These are phyloP conservation scores for Xylariaceae sp. DNA, from an alignment of 2,329 filamentous ascomycete genomes.

Conservation along the genomic window DNA sequence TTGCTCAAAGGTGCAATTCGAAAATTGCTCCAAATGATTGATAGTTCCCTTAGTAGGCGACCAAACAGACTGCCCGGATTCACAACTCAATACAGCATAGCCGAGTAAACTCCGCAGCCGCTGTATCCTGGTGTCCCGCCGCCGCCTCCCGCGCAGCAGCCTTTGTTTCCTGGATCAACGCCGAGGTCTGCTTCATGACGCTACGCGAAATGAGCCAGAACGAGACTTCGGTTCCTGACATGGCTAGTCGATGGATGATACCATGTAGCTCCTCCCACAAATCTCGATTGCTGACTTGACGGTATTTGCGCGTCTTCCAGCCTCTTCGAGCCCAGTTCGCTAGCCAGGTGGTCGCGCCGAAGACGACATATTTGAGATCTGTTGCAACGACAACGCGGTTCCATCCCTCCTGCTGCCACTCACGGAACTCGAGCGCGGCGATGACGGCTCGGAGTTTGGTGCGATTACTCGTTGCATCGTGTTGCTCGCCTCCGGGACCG, in stretches of 20 bases:
- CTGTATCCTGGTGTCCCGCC: conserved; percentile 9
- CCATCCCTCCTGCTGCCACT: conserved; percentile 39
- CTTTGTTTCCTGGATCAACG: conserved; percentile 22
- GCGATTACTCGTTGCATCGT: conserved; percentile 38
- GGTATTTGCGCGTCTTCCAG: conserved; percentile 30
- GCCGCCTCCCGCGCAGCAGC: conserved; percentile 20
- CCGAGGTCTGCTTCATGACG: conserved; percentile 14
- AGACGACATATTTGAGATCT: conserved; percentile 43
- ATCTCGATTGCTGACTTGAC: conserved; percentile 37
- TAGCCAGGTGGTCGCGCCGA: conserved; percentile 38
- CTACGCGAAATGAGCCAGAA: conserved; percentile 25
- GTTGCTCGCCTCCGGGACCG: conserved; percentile 32
- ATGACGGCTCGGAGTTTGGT: conserved; percentile 42
- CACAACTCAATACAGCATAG: conserved; percentile 24
- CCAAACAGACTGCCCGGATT: too few relatives aligned
- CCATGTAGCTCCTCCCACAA: conserved; percentile 40
- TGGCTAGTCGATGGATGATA: conserved; percentile 16
- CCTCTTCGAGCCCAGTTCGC: conserved; percentile 36
- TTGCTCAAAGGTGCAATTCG: too few relatives aligned
- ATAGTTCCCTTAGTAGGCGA: too few relatives aligned
- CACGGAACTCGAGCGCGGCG: conserved; percentile 39
- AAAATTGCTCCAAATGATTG: too few relatives aligned
- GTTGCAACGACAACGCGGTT: conserved; percentile 43
- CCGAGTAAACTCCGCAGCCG: conserved; percentile 21
- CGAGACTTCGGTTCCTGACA: conserved; percentile 23